Base-by-base conservation (phyloP, 441 rosid species). In the Theobroma grandiflorum region DNA sequence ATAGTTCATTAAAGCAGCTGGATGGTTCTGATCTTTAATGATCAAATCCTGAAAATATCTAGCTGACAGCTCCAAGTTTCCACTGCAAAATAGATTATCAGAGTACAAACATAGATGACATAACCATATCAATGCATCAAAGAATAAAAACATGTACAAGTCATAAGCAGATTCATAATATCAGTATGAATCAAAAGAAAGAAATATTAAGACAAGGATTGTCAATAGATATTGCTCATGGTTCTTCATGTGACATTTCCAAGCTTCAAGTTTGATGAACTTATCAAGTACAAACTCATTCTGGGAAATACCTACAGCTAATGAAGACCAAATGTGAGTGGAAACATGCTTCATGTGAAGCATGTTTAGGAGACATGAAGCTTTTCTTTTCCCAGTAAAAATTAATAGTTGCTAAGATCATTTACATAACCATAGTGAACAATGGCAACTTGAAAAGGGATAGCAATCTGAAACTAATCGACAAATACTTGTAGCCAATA, bases 21-120 rank as follows among this genome's bases (percentile, higher is more conserved):
- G 98, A 88, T 96, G 99, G 59, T 90, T 92, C 84, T 94, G 98
- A 86, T 94, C 99, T 85, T 88, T 92, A 62, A 93, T 88, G 66
- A 94, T 84, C 90, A 96, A 75, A 81, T 93, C 97, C 88, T 94
- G 95, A 80, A 96, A 90, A 83, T 96, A 96, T 83, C 91, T 94
- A 70, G 91, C 94, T 79, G 99, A 87, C 72, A 87, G 90, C 83
- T 92, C 97, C 89, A 92, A 73, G 84, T 91, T 86, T 76, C 98
- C 98, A 74, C 99, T 94, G 90, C 78, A 82, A 82, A 52, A 78
- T 72, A 70, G 71, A 81, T 70, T 10, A 79, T 64, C 14, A n/a
- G 40, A 78, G 40, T 53, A 75, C 38, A 22, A 12, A n/a, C 16
- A 45, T 43, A 43, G 75, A 57, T 38, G 5, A 55, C 22, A 50